These are phyloP conservation scores for Cicer cuneatum DNA, from an alignment of 306 rosid species.

Conservation along the genomic window DNA sequence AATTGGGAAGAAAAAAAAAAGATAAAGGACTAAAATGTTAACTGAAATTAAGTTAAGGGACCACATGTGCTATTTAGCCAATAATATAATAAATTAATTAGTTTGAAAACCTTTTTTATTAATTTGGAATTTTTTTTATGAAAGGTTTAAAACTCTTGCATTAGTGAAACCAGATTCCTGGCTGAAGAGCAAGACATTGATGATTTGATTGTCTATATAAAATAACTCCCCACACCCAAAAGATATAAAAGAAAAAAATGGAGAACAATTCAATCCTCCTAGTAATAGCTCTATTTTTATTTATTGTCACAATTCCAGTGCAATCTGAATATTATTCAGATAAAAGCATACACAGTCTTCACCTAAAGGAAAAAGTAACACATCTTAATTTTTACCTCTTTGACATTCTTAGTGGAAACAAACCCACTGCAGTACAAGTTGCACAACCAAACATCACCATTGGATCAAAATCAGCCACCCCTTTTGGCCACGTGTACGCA, in stretches of 20 bases:
- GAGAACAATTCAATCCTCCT: background rate
- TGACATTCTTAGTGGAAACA: conserved; percentile 51
- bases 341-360: background rate
- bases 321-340: conserved; percentile 37
- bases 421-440: conserved; percentile 42
- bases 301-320: conserved; percentile 26
- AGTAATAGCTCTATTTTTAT: background rate
- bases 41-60: too few relatives aligned
- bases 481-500: conserved; percentile 51
- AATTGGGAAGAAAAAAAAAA: too few relatives aligned
- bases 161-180: background rate
- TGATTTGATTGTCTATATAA: background rate
- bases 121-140: too few relatives aligned
- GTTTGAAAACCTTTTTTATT: too few relatives aligned
- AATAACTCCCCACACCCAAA: background rate
- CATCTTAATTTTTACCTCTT: conserved; percentile 56
- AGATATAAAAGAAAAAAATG: conserved; percentile 16
- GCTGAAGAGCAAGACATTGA: background rate
- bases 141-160: too few relatives aligned
- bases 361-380: conserved; percentile 48
- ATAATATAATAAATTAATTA: too few relatives aligned
- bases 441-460: conserved; percentile 33
- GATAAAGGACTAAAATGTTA: too few relatives aligned
- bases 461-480: conserved; percentile 33
- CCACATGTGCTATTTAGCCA: too few relatives aligned